Base-by-base conservation (phyloP, 2,329 filamentous ascomycete species). In the Pleomassaria siparia region DNA sequence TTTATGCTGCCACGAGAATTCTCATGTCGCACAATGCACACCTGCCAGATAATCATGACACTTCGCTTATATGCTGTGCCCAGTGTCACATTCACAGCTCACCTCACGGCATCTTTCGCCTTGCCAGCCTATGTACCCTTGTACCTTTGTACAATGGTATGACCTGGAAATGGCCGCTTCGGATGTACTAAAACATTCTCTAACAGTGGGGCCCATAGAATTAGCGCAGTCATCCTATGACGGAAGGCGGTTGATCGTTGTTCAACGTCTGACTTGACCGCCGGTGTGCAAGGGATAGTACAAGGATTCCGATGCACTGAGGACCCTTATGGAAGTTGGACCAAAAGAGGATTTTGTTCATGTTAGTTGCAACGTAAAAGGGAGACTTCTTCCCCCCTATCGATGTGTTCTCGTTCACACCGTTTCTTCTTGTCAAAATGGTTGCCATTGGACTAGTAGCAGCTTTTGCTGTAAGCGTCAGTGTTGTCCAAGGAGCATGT, bases 401-500 rank as follows among this genome's bases (percentile, higher is more conserved):
- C n/a, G n/a, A n/a, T 43, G 13, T 13, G 32, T 30, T 11, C 4
- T 15, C n/a, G 18, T 33, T 40, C 26, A 42, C 44, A 45, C 40
- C 24, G 26, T 33, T 43, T 12, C 25, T 40, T 46, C 11, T n/a
- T 8, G 12, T 40, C 45, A 64, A 53, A 7, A 69, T 69, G 66
- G 49, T 66, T 16, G 50, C 51, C 32, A 42, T 53, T 32, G 44
- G 47, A 22, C 40, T 60, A 40, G 46, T 70, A 35, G 56, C 57
- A 44, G 59, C 59, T 21, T 39, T 66, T 21, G 58, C 63, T 55
- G 59, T 56, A 40, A 59, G 50, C 33, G 46, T 48, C 35, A 55
- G 55, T 21, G 30, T 63, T 47, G 54, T 55, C 24, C 42, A 60
- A 30, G 62, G 62, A 44, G 54, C 50, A 52, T 72, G 69, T 43